A percentile compares a stretch with the other conserved stretches of the same genome.
These are phyloP conservation scores for Persicaria tinctoria DNA, from an alignment of 148 eudicot genomes.

Conservation along the genomic window DNA sequence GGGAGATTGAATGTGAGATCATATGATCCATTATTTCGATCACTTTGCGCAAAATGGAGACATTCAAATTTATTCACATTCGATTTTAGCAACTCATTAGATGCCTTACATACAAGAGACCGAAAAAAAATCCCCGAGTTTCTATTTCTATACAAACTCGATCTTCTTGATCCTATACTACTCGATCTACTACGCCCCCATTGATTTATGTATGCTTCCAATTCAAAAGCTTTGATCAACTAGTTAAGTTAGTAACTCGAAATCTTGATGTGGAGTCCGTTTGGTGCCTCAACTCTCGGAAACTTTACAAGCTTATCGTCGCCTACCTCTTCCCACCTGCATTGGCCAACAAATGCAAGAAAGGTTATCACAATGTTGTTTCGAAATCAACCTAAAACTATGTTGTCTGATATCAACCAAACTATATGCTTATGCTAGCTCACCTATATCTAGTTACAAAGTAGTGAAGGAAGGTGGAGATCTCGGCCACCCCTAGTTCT, in stretches of 20 bases:
- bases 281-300: slow-evolving; percentile 94
- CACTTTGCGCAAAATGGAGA: not conserved
- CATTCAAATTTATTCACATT: not conserved
- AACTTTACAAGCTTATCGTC: slow-evolving; percentile 83
- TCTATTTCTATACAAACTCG: slow-evolving; percentile 1
- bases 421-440: not conserved
- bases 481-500: slow-evolving; percentile 91
- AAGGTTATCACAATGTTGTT: not conserved
- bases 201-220: not conserved
- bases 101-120: not conserved
- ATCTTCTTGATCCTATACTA: not conserved
- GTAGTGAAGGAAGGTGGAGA: slow-evolving; percentile 89
- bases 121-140: not conserved
- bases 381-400: not conserved
- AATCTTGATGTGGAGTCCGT: slow-evolving; percentile 71
- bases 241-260: slow-evolving; percentile 17
- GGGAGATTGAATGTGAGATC: not conserved
- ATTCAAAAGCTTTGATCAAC: slow-evolving; percentile 1
- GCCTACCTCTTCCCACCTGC: slow-evolving; percentile 89
- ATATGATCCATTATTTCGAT: not conserved
- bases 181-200: not conserved
- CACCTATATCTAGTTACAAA: slow-evolving; percentile 84
- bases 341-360: slow-evolving; percentile 6
- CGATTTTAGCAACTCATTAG: not conserved
- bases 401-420: not conserved